Percentiles rank a stretch among this genome's conserved stretches.
Evolutionary conservation across 176 grass and related monocot genomes (phyloP).

Genomic region (Ensete glaucum): DNA sequence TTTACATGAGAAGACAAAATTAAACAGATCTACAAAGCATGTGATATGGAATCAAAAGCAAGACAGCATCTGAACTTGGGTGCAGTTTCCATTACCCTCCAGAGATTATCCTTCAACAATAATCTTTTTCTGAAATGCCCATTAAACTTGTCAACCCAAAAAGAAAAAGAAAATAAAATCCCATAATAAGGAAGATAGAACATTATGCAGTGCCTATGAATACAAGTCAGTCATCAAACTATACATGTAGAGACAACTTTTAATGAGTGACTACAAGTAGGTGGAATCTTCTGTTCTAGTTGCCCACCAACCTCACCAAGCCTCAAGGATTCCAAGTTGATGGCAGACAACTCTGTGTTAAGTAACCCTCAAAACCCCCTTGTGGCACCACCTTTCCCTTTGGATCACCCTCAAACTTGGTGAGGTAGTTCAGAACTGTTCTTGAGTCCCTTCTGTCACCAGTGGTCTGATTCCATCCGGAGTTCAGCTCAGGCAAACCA

Average conservation of each 20-base stretch:
- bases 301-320: background rate
- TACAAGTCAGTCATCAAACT: background rate
- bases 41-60: no score
- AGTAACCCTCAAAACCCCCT: slow-evolving; percentile 11
- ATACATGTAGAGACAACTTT: background rate
- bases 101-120: no score
- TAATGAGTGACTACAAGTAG: background rate
- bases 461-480: slow-evolving; percentile 22
- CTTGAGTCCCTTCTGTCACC: slow-evolving; percentile 29
- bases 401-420: slow-evolving; percentile 16
- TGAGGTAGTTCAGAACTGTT: slow-evolving; percentile 47
- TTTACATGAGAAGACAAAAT: background rate
- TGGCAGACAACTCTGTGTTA: background rate
- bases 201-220: background rate
- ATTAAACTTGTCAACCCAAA: background rate
- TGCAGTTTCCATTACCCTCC: no score
- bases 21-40: background rate
- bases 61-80: no score
- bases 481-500: slow-evolving; percentile 16
- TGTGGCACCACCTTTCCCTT: slow-evolving; percentile 24
- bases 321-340: slow-evolving; percentile 13
- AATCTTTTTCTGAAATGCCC: background rate
- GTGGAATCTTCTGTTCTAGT: background rate
- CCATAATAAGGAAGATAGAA: no score
- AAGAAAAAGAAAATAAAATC: background rate